Base-by-base conservation (phyloP, 352 stramenopile genomes). In the Phytophthora multivora region DNA sequence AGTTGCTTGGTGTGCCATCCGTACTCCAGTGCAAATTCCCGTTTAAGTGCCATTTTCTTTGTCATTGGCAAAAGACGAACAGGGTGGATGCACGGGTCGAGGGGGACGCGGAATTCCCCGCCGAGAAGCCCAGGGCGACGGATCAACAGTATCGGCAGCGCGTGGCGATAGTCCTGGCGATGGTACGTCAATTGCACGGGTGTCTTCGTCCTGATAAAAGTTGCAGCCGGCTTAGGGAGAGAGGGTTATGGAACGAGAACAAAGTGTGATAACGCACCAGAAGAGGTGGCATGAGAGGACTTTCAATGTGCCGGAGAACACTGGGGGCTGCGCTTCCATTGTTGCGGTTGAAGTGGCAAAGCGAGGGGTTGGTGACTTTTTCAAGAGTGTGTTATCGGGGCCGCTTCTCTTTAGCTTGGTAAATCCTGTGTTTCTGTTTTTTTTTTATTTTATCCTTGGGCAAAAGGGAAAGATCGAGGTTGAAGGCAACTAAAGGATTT, bases 61-160 rank as follows among this genome's bases (percentile, higher is more conserved):
- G 63, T 48, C 6, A 42, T 18, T 38, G 58, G 58, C 15, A 76
- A 25, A 0, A 73, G 23, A 35, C 57, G 63, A 5, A 73, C 63
- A 7, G 68, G 68, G 47, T 76, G 68, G 42, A 76, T 54, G 28
- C 68, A 76, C 8, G 58, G 68, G 41, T 76, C 68, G 11, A 76
- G 63, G n/a, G 63, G 68, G 16, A 76, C 51, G 28, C 49, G 50
- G 19, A 69, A 66, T 30, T 73, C 63, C 11, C 68, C 58, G 0
- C 68, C 68, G 12, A 73, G 30, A 19, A 63, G 13, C 1, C 42
- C 36, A 13, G 68, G n/a, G 7, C 58, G 68, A 45, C 63, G 68
- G 26, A 76, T 41, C 4, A 76, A 45, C 28, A 76, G 49, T 21
- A 76, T 63, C 0, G 68, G 68, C 31, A 76, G 18, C 3, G 57